These are phyloP conservation scores for Fusarium guadeloupense DNA, from an alignment of 2,329 filamentous ascomycete species.

Conservation along the genomic window DNA sequence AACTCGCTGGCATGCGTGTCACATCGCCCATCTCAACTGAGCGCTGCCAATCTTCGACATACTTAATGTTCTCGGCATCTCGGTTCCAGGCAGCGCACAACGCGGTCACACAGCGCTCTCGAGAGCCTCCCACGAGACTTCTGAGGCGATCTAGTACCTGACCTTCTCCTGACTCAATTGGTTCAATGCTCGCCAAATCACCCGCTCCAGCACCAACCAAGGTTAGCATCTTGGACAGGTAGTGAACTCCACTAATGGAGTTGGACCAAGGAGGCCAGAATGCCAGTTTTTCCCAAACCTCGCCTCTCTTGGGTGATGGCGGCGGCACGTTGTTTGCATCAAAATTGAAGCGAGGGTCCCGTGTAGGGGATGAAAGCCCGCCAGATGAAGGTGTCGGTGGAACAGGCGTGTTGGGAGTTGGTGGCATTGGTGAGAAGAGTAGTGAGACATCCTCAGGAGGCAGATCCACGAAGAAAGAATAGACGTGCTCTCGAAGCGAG, in stretches of 20 bases:
- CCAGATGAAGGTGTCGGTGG: conserved; percentile 46
- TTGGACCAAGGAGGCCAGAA: conserved; percentile 97
- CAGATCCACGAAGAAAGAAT: conserved; percentile 84
- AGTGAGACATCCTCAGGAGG: conserved; percentile 91
- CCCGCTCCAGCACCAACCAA: conserved; percentile 87
- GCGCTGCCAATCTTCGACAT: conserved; percentile 92
- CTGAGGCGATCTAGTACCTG: conserved; percentile 77
- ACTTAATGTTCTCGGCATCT: conserved; percentile 91
- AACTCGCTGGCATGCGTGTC: conserved; percentile 88
- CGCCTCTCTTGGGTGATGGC: conserved; percentile 79
- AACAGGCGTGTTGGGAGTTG: conserved; percentile 67
- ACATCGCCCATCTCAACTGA: conserved; percentile 83
- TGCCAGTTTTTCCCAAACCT: conserved; percentile 90
- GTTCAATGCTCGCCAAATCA: conserved; percentile 80
- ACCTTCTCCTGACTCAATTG: conserved; percentile 66
- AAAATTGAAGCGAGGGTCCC: conserved; percentile 81
- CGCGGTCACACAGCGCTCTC: conserved; percentile 86
- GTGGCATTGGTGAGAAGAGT: conserved; percentile 82
- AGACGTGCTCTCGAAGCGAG: conserved; percentile 80
- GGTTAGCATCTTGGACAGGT: conserved; percentile 81
- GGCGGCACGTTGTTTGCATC: conserved; percentile 80
- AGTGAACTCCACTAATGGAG: conserved; percentile 89
- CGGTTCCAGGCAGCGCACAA: conserved; percentile 92
- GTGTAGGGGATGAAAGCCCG: conserved; percentile 63
- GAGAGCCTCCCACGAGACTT: conserved; percentile 76